Evolutionary conservation across 148 eudicot species (phyloP).

Genomic region (Persicaria maculosa): DNA sequence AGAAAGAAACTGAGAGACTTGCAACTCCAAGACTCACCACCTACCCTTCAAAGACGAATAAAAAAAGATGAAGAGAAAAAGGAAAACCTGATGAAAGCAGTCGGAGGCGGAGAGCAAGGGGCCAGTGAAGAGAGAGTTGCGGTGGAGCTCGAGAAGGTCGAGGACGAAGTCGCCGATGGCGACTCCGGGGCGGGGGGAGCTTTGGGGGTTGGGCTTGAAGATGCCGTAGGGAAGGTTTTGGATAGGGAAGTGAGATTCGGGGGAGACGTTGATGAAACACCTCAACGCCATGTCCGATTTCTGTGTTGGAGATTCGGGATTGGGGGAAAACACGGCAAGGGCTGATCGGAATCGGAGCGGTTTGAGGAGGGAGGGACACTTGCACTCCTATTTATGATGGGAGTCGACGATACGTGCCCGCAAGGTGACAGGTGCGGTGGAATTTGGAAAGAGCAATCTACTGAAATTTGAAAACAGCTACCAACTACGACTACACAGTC

Average conservation of each 20-base stretch:
- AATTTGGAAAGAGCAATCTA: too few species aligned
- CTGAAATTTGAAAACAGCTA: too few species aligned
- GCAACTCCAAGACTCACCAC: neutral
- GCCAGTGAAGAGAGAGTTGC: slow-evolving; percentile 59
- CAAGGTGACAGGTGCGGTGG: too few species aligned
- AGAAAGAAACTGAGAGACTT: neutral
- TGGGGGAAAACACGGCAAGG: neutral
- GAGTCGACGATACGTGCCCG: too few species aligned
- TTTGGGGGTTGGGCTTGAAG: slow-evolving; percentile 42
- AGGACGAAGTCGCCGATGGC: slow-evolving; percentile 81
- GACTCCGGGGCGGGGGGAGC: slow-evolving; percentile 67
- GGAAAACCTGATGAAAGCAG: slow-evolving; percentile 74
- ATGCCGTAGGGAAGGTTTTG: slow-evolving; percentile 91
- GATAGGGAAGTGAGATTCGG: slow-evolving; percentile 81
- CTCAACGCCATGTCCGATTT: slow-evolving; percentile 29
- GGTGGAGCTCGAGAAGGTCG: slow-evolving; percentile 60
- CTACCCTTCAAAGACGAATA: neutral
- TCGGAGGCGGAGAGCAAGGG: slow-evolving; percentile 59
- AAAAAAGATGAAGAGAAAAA: neutral
- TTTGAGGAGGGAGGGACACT: too few species aligned
- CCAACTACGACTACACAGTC: too few species aligned
- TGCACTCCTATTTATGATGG: too few species aligned
- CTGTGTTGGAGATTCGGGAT: neutral
- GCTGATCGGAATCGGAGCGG: too few species aligned
- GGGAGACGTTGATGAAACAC: slow-evolving; percentile 55